phyloP scores from a whole-genome alignment of 2,329 filamentous ascomycete species.

The Lachnum nothofagi region DNA sequence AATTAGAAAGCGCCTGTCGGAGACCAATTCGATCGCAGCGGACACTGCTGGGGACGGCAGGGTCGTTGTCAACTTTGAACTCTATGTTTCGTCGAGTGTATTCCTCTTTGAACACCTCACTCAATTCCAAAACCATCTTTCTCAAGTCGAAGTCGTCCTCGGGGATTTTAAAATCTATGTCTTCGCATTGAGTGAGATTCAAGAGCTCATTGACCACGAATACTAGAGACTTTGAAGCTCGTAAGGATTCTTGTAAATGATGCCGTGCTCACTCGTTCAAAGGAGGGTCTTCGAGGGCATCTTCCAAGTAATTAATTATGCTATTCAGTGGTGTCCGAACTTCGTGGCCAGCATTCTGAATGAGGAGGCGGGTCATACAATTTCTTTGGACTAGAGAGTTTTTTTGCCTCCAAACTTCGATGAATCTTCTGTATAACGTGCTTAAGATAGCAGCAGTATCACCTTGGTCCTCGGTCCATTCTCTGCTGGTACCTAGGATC shows the following conservation, averaged over 20 bases:
- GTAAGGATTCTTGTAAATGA: conserved; percentile 75
- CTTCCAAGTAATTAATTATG: conserved; percentile 89
- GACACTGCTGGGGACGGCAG: conserved; percentile 14
- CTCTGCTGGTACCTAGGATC: conserved; percentile 19
- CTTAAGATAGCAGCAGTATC: conserved; percentile 22
- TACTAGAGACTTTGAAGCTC: conserved; percentile 82
- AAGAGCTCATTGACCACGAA: conserved; percentile 89
- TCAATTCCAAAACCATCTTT: conserved; percentile 13
- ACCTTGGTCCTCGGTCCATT: conserved; percentile 25
- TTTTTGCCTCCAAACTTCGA: conserved; percentile 23
- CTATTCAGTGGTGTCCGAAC: conserved; percentile 76
- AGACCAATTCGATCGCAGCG: conserved; percentile 18
- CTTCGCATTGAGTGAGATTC: conserved; percentile 79
- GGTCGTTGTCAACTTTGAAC: conserved; percentile 14
- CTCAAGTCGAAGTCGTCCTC: conserved; percentile 20
- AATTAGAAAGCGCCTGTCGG: conserved; percentile 21
- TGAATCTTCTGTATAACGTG: conserved; percentile 22
- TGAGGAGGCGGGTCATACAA: conserved; percentile 18
- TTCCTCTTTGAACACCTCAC: conserved; percentile 13
- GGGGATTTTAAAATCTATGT: conserved; percentile 33
- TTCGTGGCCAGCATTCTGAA: conserved; percentile 73
- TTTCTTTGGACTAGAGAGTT: conserved; percentile 21
- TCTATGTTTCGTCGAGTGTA: conserved; percentile 4
- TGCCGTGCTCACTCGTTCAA: conserved; percentile 79
- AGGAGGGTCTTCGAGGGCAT: conserved; percentile 72